phyloP scores from a whole-genome alignment of 75 land plant species.

The Selaginella tamariscina region DNA sequence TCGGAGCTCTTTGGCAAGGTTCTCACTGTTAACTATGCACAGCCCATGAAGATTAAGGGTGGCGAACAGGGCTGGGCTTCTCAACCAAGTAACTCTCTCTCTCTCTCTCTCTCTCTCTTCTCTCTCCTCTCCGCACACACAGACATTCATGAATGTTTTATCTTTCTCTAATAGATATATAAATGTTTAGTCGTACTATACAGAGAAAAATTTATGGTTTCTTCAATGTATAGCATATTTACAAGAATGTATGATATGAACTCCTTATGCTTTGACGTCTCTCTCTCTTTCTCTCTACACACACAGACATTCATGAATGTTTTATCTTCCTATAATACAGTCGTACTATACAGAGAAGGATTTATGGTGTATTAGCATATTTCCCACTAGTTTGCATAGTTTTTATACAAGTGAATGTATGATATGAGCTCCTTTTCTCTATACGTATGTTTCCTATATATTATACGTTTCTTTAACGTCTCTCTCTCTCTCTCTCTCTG shows the following conservation, averaged over 20 bases:
- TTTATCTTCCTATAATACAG: too few relatives aligned
- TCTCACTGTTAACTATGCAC: conserved; percentile 11
- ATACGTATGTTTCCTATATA: not conserved
- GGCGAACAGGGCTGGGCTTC: conserved; percentile 18
- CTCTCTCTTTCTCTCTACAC: too few relatives aligned
- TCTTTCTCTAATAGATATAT: not conserved
- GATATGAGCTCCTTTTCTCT: not conserved
- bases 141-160: too few relatives aligned
- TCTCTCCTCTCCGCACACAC: too few relatives aligned
- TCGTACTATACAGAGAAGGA: too few relatives aligned
- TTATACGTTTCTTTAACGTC: not conserved
- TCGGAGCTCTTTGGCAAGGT: conserved; percentile 6
- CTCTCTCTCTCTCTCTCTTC: not conserved
- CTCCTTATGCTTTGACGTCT: too few relatives aligned
- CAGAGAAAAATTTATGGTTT: not conserved
- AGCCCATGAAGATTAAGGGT: conserved; percentile 13
- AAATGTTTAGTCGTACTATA: not conserved
- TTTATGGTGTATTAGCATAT: too few relatives aligned
- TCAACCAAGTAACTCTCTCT: conserved; percentile 18
- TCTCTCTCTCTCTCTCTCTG: not conserved
- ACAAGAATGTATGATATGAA: too few relatives aligned
- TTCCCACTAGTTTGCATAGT: not conserved
- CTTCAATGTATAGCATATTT: not conserved
- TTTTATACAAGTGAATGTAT: not conserved
- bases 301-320: too few relatives aligned